Conservation (phyloP, 2,329 filamentous ascomycete species). For the Penicillium occitanis region DNA sequence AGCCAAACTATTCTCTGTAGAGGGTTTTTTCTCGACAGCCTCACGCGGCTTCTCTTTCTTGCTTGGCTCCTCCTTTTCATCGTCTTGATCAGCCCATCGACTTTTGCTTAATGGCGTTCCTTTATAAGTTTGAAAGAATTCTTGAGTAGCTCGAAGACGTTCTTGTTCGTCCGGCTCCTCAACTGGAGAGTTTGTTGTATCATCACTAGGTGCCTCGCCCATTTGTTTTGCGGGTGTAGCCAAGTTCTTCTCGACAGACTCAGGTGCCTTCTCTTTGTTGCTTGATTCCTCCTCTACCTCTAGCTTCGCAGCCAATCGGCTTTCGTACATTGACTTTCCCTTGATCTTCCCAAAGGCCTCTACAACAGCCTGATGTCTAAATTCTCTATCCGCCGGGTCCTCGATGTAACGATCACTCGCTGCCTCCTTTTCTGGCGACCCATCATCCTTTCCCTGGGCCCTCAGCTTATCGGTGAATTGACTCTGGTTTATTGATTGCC, state of each 20-base stretch:
- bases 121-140: not conserved
- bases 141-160: not conserved
- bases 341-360: not conserved
- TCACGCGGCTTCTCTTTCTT: not conserved
- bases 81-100: not conserved
- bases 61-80: not conserved
- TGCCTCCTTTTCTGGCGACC: not conserved
- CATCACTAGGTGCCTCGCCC: not conserved
- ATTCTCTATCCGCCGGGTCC: not conserved
- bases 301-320: not conserved
- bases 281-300: not conserved
- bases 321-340: not conserved
- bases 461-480: not conserved
- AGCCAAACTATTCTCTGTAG: not conserved
- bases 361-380: not conserved
- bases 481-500: not conserved
- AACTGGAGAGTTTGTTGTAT: not conserved
- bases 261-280: not conserved
- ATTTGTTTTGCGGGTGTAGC: not conserved
- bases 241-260: not conserved
- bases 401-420: not conserved
- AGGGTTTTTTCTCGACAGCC: not conserved
- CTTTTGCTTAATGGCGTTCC: not conserved
- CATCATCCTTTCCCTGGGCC: not conserved
- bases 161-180: not conserved